Base-by-base conservation (phyloP, 495 filamentous ascomycete genomes). In the Trichoderma gamsii region DNA sequence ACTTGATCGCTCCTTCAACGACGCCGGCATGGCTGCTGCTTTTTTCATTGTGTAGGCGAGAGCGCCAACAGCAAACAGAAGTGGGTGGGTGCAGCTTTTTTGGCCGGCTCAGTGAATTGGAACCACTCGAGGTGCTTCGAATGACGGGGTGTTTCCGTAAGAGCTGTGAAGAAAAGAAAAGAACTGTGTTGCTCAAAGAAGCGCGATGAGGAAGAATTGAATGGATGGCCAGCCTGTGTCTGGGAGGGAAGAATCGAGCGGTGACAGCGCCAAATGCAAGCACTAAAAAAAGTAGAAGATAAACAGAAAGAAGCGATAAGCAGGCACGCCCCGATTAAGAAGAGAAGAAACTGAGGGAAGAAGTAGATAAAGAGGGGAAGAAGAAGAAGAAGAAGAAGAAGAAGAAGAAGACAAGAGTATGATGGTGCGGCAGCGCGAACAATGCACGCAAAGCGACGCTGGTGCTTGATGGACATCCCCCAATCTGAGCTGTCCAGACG, bases 1-100 rank as follows among this genome's bases (percentile, higher is more conserved):
- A 21, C 63, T 65, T 21, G 63, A 65, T 41, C 63, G 63, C n/a
- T 44, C 41, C 29, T 43, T 65, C 35, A 65, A 61, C 16, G 56
- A 32, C 2, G 56, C 56, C 16, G 23, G 56, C 56, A 61, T 61
- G 27, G 23, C 23, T 61, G 9, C 16, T 29, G 27, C 8, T 61
- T 61, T 61, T 11, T 61, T 12, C 56, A 29, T 32, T 61, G 11
- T 11, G 1, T 18, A 23, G 23, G 6, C 51, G n/a, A 12, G 11
- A 21, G 51, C 51, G 11, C 51, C 18, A 27, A 18, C 51, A 59
- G 23, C 27, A 32, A 11, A 7, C 46, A 51, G n/a, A 21, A 23
- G n/a, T 23, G 49, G 6, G 21, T 23, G 49, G 21, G 49, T 21
- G 18, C 49, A 52, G 49, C 18, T 52, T 21, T 23, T 52, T 11